Conservation (phyloP, 1,284 basidiomycete genomes). For the Kwoniella shivajii region DNA sequence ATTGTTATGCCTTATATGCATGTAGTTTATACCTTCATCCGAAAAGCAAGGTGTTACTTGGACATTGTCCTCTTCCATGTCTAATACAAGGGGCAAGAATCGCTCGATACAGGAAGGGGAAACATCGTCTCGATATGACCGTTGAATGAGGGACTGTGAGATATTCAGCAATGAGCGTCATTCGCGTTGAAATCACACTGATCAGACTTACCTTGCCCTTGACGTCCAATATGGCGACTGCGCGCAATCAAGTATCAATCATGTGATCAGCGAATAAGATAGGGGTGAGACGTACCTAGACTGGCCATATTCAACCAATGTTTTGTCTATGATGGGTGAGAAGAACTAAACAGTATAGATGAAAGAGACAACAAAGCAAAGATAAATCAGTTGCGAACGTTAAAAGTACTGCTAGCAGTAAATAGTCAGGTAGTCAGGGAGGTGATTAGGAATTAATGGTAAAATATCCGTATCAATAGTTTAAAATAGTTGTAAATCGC, state of each 20-base stretch:
- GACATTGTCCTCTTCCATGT: conserved; percentile 96
- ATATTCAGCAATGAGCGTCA: too few relatives aligned
- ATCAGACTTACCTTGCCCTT: conserved; percentile 73
- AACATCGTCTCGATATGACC: conserved; percentile 97
- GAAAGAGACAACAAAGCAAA: too few relatives aligned
- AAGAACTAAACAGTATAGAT: too few relatives aligned
- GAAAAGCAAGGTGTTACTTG: conserved; percentile 95
- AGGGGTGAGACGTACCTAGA: background rate
- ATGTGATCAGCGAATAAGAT: background rate
- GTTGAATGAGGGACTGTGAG: conserved; percentile 90
- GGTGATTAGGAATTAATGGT: too few relatives aligned
- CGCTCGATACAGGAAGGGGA: conserved; percentile 83
- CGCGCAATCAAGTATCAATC: too few relatives aligned
- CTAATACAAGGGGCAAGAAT: conserved; percentile 91
- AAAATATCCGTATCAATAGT: too few relatives aligned
- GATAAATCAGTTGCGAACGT: too few relatives aligned
- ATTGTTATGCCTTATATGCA: conserved; percentile 98
- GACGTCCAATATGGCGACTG: conserved; percentile 92
- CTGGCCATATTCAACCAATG: background rate
- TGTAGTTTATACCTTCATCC: conserved; percentile 90
- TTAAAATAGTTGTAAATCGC: too few relatives aligned
- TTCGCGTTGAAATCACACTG: too few relatives aligned
- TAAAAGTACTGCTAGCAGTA: too few relatives aligned
- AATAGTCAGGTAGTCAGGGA: too few relatives aligned
- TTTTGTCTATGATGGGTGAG: too few relatives aligned